These are phyloP conservation scores for Gremmenia infestans DNA, from an alignment of 2,329 filamentous ascomycete species.

Conservation along the genomic window DNA sequence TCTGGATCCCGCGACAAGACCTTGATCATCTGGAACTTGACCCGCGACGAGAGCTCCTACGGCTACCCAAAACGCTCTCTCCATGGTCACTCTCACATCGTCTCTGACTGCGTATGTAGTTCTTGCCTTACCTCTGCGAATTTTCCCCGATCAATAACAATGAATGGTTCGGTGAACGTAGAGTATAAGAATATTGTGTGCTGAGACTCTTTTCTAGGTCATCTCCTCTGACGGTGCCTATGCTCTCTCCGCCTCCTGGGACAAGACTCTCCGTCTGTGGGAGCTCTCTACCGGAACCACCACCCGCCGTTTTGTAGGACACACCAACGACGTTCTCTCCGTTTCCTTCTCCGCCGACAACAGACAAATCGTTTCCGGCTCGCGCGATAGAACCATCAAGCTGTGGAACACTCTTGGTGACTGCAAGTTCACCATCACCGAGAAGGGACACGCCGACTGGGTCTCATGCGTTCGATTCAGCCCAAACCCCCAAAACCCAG, in stretches of 20 bases:
- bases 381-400: constrained; percentile 98
- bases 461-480: constrained; percentile 99
- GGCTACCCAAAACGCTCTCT: constrained; percentile 99
- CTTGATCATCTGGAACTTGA: constrained; percentile 99
- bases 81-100: constrained; percentile 98
- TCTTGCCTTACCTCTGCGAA: constrained; percentile 5
- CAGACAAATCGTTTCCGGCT: constrained; percentile 98
- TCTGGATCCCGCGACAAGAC: constrained; percentile 97
- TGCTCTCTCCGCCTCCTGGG: constrained; percentile 97
- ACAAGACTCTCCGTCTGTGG: constrained; percentile 99
- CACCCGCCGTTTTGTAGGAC: constrained; percentile 96
- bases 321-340: constrained; percentile 99
- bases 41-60: constrained; percentile 96
- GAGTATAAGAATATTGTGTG: constrained; percentile 20
- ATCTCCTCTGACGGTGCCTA: constrained; percentile 99
- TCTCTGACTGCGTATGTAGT: constrained; percentile 95
- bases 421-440: constrained; percentile 99
- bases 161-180: constrained; percentile 9
- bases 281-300: constrained; percentile 96
- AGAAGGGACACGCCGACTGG: constrained; percentile 99
- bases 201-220: constrained; percentile 57
- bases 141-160: constrained; percentile 4
- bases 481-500: constrained; percentile 99
- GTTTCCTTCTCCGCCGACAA: constrained; percentile 99
- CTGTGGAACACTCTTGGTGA: constrained; percentile 99